These are phyloP conservation scores for Tremella mesenterica DNA, from an alignment of 768 basidiomycete species.

Conservation along the genomic window DNA sequence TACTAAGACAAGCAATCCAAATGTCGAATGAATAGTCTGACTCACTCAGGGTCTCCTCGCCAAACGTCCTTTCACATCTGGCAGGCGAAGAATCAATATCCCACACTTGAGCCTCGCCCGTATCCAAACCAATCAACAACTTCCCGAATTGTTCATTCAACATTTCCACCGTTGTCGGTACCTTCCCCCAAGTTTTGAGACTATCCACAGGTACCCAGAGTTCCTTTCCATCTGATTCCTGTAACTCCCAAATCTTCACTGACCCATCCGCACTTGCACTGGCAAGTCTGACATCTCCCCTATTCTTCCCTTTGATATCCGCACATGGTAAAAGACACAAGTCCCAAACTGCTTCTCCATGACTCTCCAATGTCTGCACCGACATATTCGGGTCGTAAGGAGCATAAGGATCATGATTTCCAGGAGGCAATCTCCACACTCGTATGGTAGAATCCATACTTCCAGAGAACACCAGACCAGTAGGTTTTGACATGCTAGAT, in stretches of 20 bases:
- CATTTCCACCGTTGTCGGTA: constrained; percentile 71
- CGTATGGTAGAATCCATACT: constrained; percentile 89
- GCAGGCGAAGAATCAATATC: constrained; percentile 53
- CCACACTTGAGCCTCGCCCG: constrained; percentile 81
- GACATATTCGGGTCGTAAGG: constrained; percentile 73
- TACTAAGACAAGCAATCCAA: no score
- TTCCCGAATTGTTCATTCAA: constrained; percentile 71
- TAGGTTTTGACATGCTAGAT: constrained; percentile 49
- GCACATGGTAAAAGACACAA: constrained; percentile 61
- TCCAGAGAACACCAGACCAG: constrained; percentile 74
- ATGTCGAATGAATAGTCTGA: no score
- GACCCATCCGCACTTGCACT: constrained; percentile 84
- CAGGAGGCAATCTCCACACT: constrained; percentile 72
- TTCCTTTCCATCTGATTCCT: constrained; percentile 48
- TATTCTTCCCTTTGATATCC: constrained; percentile 44
- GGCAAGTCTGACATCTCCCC: constrained; percentile 64
- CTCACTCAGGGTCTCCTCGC: constrained; percentile 48
- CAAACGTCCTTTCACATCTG: constrained; percentile 48
- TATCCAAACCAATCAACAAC: constrained; percentile 82
- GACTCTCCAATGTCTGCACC: constrained; percentile 74
- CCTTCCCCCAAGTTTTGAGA: constrained; percentile 5
- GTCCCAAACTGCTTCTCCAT: constrained; percentile 96
- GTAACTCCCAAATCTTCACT: constrained; percentile 89
- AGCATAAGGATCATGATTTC: constrained; percentile 78
- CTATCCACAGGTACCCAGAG: constrained; percentile 52